A percentile compares a stretch with the other conserved stretches of the same genome.
Conservation (phyloP, 2,329 filamentous ascomycete genomes). For the Orbilia ellipsospora region DNA sequence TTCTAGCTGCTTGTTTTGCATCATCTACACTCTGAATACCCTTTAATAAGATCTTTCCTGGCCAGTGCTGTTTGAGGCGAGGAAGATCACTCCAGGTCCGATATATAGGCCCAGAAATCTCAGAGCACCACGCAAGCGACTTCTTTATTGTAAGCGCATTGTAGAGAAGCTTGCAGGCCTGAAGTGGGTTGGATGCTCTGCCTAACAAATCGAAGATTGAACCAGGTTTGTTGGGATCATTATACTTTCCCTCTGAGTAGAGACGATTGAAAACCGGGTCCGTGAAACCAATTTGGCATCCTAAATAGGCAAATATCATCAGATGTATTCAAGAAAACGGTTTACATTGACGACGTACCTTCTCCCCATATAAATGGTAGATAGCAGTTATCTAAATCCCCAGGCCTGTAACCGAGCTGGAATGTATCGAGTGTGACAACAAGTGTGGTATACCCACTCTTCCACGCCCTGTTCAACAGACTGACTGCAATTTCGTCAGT, state of each 20-base stretch:
- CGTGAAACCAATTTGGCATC: constrained; percentile 72
- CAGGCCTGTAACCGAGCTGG: constrained; percentile 75
- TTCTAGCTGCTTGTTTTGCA: constrained; percentile 58
- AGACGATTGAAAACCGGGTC: constrained; percentile 74
- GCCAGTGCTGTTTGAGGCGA: constrained; percentile 43
- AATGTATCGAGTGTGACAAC: constrained; percentile 80
- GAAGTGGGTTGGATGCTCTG: constrained; percentile 46
- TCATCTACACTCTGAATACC: constrained; percentile 64
- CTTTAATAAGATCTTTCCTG: constrained; percentile 45
- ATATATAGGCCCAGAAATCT: constrained; percentile 67
- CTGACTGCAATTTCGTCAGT: constrained; percentile 74
- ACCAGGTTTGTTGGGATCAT: constrained; percentile 66
- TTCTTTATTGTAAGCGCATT: constrained; percentile 63
- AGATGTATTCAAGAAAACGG: constrained; percentile 66
- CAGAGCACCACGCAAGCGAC: constrained; percentile 67
- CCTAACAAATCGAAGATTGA: constrained; percentile 30
- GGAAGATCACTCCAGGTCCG: constrained; percentile 70
- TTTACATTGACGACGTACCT: constrained; percentile 57
- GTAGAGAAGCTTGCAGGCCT: constrained; percentile 49
- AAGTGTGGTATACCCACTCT: constrained; percentile 72
- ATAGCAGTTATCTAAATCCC: constrained; percentile 71
- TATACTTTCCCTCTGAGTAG: constrained; percentile 65
- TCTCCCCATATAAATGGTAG: constrained; percentile 51
- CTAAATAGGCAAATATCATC: constrained; percentile 63
- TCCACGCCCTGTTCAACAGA: constrained; percentile 72